Percentiles rank a stretch among this genome's conserved stretches.
Conservation (phyloP, 2,329 filamentous ascomycete genomes). For the Aspergillus persii region DNA sequence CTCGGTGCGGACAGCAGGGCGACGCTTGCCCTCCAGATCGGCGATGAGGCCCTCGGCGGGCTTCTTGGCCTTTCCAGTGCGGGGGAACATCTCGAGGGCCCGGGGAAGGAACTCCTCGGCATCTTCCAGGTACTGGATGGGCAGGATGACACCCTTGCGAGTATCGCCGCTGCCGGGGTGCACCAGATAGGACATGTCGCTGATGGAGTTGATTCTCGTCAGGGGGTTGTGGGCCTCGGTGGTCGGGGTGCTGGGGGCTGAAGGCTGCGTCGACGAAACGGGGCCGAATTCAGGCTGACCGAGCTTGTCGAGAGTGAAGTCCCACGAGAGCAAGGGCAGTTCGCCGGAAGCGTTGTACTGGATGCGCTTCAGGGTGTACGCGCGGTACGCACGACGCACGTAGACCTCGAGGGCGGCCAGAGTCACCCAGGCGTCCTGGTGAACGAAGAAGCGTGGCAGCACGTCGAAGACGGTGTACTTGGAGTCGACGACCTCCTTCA, state of each 20-base stretch:
- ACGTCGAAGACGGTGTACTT: constrained; percentile 99
- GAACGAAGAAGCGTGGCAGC: constrained; percentile 88
- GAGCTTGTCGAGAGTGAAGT: constrained; percentile 91
- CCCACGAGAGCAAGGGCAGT: constrained; percentile 84
- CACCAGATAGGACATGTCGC: constrained; percentile 87
- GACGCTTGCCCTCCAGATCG: constrained; percentile 72
- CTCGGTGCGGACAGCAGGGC: constrained; percentile 53
- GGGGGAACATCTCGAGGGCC: constrained; percentile 79
- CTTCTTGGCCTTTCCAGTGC: constrained; percentile 58
- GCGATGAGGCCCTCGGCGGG: constrained; percentile 61
- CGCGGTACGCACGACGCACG: constrained; percentile 92
- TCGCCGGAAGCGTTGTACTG: constrained; percentile 73
- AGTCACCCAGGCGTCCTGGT: constrained; percentile 91
- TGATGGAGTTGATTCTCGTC: constrained; percentile 89
- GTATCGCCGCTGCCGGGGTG: constrained; percentile 67
- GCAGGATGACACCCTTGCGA: constrained; percentile 90
- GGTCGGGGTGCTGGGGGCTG: constrained; percentile 74
- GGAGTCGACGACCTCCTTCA: constrained; percentile 98
- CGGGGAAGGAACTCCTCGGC: constrained; percentile 81
- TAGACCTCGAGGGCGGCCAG: constrained; percentile 94
- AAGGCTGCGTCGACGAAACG: constrained; percentile 71
- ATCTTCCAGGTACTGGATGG: constrained; percentile 90
- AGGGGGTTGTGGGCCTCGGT: constrained; percentile 58
- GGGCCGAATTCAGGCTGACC: constrained; percentile 88
- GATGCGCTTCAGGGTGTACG: constrained; percentile 85